phyloP scores from a whole-genome alignment of 140 eudicot species.

The Ambrosia hybrid region DNA sequence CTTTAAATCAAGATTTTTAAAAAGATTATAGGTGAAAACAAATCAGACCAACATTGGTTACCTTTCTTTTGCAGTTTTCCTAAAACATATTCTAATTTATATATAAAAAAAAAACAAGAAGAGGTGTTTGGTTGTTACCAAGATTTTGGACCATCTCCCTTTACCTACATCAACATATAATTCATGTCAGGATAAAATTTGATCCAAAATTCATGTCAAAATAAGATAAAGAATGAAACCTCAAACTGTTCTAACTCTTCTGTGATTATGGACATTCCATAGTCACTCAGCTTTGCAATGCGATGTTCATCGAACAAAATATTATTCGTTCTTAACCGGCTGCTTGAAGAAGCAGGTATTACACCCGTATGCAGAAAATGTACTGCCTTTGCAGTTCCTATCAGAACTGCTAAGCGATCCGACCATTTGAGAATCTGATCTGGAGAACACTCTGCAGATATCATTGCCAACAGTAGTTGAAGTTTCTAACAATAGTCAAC shows the following conservation, averaged over 20 bases:
- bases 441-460: slow-evolving; percentile 51
- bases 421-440: slow-evolving; percentile 75
- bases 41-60: not conserved
- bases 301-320: slow-evolving; percentile 85
- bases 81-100: not conserved
- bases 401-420: slow-evolving; percentile 73
- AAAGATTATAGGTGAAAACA: too few relatives aligned
- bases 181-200: slow-evolving; percentile 25
- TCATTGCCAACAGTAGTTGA: slow-evolving; percentile 18
- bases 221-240: slow-evolving; percentile 34
- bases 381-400: slow-evolving; percentile 88
- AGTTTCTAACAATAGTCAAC: not conserved
- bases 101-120: not conserved
- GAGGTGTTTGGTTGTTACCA: slow-evolving; percentile 40
- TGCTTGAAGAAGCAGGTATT: slow-evolving; percentile 70
- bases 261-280: slow-evolving; percentile 78
- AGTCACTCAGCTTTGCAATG: slow-evolving; percentile 90
- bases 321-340: slow-evolving; percentile 71
- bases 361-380: slow-evolving; percentile 94
- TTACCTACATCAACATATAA: slow-evolving; percentile 46
- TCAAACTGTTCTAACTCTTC: slow-evolving; percentile 69
- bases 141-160: slow-evolving; percentile 63
- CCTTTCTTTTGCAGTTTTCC: too few relatives aligned
- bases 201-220: slow-evolving; percentile 7
- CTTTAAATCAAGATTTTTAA: too few relatives aligned